phyloP scores from a whole-genome alignment of 495 filamentous ascomycete species.

The Podospora sp. region DNA sequence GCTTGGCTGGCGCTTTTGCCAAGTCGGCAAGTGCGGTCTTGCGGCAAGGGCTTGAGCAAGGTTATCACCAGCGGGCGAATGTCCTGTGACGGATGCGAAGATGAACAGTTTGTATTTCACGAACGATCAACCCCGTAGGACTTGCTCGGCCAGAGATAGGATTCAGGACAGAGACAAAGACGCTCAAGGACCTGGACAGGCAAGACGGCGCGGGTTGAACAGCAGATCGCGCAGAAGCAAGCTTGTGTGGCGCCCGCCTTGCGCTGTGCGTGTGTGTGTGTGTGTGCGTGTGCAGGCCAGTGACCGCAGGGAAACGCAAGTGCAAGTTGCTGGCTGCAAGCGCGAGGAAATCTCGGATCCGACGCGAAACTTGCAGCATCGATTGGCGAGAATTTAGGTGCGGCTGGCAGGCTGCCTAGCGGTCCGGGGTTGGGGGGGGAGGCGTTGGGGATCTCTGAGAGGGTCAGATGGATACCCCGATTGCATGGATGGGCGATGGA shows the following conservation, averaged over 20 bases:
- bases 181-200: background rate
- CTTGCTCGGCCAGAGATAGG: background rate
- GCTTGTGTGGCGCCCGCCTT: background rate
- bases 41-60: constrained; percentile 6
- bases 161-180: background rate
- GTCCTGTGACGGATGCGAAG: background rate
- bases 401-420: constrained; percentile 1
- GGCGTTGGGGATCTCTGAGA: background rate
- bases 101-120: background rate
- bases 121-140: background rate
- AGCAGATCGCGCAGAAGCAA: background rate
- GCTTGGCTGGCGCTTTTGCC: constrained; percentile 12
- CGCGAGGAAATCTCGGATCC: constrained; percentile 11
- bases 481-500: background rate
- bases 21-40: constrained; percentile 17
- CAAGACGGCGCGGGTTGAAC: background rate
- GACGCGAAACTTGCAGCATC: background rate
- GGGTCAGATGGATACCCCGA: background rate
- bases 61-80: background rate
- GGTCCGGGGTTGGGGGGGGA: background rate
- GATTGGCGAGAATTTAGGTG: constrained; percentile 5
- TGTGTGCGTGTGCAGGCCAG: background rate
- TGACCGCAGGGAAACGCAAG: background rate
- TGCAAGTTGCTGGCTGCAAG: background rate
- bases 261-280: background rate